These are phyloP conservation scores for Thalia dealbata DNA, from an alignment of 176 grass and related monocot species.

Conservation along the genomic window DNA sequence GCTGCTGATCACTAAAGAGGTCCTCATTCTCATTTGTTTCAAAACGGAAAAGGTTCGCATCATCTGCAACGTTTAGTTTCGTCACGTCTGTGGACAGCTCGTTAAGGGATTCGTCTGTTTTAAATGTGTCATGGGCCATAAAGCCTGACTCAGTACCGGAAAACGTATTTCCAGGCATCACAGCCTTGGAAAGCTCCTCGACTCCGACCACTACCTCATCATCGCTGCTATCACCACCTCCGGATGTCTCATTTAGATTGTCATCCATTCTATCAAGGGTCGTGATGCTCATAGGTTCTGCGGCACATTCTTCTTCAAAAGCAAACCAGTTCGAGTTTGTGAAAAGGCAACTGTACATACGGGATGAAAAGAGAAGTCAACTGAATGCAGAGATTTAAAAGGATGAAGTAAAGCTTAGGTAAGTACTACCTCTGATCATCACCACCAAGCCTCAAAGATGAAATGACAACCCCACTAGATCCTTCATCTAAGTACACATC, in stretches of 20 bases:
- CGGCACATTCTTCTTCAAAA: constrained; percentile 15
- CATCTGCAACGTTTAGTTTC: constrained; percentile 1
- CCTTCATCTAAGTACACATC: constrained; percentile 23
- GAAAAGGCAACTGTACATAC: constrained; percentile 14
- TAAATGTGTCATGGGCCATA: not conserved
- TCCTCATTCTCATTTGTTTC: constrained; percentile 23
- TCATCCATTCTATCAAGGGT: constrained; percentile 16
- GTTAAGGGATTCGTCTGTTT: not conserved
- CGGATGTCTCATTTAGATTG: constrained; percentile 2
- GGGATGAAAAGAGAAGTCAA: not conserved
- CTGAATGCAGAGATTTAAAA: not conserved
- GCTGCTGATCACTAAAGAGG: constrained; percentile 18
- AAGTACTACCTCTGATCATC: constrained; percentile 16
- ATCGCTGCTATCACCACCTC: constrained; percentile 4
- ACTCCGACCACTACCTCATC: constrained; percentile 14
- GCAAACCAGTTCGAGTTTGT: constrained; percentile 30
- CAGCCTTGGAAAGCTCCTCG: constrained; percentile 13
- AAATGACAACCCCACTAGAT: constrained; percentile 21
- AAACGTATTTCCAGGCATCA: constrained; percentile 2
- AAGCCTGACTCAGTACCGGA: not conserved
- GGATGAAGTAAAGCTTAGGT: not conserved
- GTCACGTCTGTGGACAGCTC: not conserved
- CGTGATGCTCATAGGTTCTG: constrained; percentile 7
- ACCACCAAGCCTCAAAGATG: constrained; percentile 21
- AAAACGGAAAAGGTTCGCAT: constrained; percentile 17